Percentiles rank a stretch among this genome's conserved stretches.
phyloP scores from a whole-genome alignment of 208 protist genomes.

The Acanthamoeba triangularis region DNA sequence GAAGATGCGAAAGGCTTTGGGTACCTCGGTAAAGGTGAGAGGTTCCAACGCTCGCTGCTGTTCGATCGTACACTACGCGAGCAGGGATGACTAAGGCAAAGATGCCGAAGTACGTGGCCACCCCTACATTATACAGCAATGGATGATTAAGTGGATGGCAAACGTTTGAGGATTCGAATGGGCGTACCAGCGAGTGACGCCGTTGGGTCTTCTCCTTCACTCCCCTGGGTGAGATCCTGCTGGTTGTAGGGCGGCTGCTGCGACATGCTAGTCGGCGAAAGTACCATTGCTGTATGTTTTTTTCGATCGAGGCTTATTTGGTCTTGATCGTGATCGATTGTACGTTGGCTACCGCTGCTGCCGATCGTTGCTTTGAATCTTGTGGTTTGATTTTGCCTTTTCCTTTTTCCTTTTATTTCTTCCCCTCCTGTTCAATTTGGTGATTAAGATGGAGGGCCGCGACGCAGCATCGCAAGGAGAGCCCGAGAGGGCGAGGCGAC shows the following conservation, averaged over 20 bases:
- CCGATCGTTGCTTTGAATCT: neutral
- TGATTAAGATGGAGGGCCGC: neutral
- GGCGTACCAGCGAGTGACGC: neutral
- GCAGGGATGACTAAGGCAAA: neutral
- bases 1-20: neutral
- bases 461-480: neutral
- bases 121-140: neutral
- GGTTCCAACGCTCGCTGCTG: neutral
- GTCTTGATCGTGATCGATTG: too few relatives aligned
- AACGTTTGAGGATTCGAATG: neutral
- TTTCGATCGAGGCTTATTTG: too few relatives aligned
- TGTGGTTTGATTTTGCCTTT: neutral
- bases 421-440: too few relatives aligned
- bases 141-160: neutral
- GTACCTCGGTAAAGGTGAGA: neutral
- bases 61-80: neutral
- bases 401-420: too few relatives aligned
- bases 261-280: neutral
- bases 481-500: neutral
- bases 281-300: neutral
- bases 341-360: too few relatives aligned
- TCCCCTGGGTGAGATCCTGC: neutral
- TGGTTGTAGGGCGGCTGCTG: constrained; percentile 14
- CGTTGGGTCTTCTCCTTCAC: neutral
- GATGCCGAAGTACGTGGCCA: neutral